These are phyloP conservation scores for Davidsoniella neocaledoniae DNA, from an alignment of 2,329 filamentous ascomycete genomes.

Conservation along the genomic window DNA sequence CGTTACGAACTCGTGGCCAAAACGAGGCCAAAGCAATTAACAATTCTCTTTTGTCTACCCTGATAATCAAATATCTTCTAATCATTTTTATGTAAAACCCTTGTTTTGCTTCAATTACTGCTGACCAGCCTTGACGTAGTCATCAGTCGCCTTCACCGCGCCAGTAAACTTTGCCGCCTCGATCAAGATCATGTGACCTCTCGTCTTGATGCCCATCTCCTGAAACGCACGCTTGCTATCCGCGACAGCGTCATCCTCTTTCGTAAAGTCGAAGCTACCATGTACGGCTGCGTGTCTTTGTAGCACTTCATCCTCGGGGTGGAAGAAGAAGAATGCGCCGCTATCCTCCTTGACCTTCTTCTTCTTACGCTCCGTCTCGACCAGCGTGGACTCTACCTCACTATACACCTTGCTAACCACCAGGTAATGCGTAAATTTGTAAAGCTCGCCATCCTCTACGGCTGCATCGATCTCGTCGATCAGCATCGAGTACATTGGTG, in stretches of 20 bases:
- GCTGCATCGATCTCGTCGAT: slow-evolving; percentile 81
- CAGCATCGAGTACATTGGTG: slow-evolving; percentile 90
- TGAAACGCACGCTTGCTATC: slow-evolving; percentile 93
- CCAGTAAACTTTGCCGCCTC: slow-evolving; percentile 60
- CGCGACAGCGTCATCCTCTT: slow-evolving; percentile 61
- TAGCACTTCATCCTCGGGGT: slow-evolving; percentile 85
- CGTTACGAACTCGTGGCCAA: neutral
- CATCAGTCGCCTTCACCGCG: slow-evolving; percentile 58
- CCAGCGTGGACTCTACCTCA: slow-evolving; percentile 68
- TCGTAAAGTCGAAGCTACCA: slow-evolving; percentile 62
- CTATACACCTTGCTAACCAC: slow-evolving; percentile 84
- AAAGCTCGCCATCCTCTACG: slow-evolving; percentile 78
- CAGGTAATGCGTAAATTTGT: slow-evolving; percentile 84
- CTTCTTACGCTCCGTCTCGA: slow-evolving; percentile 30
- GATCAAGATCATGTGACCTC: slow-evolving; percentile 73
- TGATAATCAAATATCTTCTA: neutral
- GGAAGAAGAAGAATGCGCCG: slow-evolving; percentile 61
- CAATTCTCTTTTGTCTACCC: neutral
- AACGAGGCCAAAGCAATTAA: too few species aligned
- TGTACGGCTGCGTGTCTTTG: slow-evolving; percentile 56
- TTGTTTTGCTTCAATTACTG: neutral
- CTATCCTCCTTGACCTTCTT: slow-evolving; percentile 35
- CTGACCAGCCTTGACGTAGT: slow-evolving; percentile 46
- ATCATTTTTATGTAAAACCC: neutral
- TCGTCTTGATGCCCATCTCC: slow-evolving; percentile 73